Evolutionary conservation across 2,329 filamentous ascomycete genomes (phyloP).

Genomic region (Pezicula rhizophila): DNA sequence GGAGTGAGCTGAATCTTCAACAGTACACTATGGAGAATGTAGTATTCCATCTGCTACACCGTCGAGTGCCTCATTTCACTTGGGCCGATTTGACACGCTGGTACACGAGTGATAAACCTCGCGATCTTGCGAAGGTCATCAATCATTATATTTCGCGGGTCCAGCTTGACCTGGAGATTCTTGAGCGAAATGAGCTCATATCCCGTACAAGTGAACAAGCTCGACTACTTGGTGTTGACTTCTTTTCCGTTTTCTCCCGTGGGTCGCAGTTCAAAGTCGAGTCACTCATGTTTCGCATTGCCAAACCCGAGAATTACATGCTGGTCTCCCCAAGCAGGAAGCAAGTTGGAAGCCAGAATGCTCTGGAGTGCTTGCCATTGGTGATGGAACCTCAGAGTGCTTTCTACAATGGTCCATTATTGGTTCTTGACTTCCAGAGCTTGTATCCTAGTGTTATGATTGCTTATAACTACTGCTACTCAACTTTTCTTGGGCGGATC

Average conservation of each 20-base stretch:
- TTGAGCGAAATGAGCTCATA: slow-evolving; percentile 85
- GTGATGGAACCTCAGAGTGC: slow-evolving; percentile 97
- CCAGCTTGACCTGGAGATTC: slow-evolving; percentile 79
- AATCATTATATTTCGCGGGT: slow-evolving; percentile 73
- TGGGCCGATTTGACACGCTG: slow-evolving; percentile 74
- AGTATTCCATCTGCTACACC: slow-evolving; percentile 82
- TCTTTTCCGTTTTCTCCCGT: slow-evolving; percentile 90
- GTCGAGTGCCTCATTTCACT: slow-evolving; percentile 80
- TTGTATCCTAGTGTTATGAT: slow-evolving; percentile 98
- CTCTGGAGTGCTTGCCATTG: slow-evolving; percentile 85
- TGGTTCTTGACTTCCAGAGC: slow-evolving; percentile 94
- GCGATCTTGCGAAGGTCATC: slow-evolving; percentile 68
- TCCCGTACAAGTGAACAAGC: slow-evolving; percentile 91
- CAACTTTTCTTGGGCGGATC: slow-evolving; percentile 85
- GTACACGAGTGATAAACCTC: slow-evolving; percentile 64
- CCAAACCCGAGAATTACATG: slow-evolving; percentile 92
- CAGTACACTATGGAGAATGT: slow-evolving; percentile 98
- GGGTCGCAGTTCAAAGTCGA: slow-evolving; percentile 99
- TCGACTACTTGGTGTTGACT: slow-evolving; percentile 86
- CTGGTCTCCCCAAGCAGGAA: slow-evolving; percentile 84
- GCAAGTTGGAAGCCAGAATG: slow-evolving; percentile 91
- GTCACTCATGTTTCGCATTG: slow-evolving; percentile 96
- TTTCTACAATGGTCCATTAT: slow-evolving; percentile 82
- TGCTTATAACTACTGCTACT: slow-evolving; percentile 98
- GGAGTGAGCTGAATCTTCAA: slow-evolving; percentile 80